Base-by-base conservation (phyloP, 768 basidiomycete genomes). In the Tephrocybe rancida region DNA sequence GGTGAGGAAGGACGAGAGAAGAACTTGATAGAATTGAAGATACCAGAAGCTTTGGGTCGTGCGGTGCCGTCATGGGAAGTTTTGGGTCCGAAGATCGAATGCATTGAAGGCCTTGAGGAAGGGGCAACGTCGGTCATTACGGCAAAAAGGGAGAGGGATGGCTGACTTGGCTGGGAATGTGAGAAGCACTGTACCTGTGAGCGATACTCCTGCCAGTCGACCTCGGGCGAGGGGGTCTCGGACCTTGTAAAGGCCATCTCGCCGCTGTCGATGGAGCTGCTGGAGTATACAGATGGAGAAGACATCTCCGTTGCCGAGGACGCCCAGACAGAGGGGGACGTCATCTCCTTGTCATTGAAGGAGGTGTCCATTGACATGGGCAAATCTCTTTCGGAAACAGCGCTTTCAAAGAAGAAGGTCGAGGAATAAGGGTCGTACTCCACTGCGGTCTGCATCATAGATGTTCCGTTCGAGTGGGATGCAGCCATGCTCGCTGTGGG, bases 381-480 rank as follows among this genome's bases (percentile, higher is more conserved):
- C 22, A 77, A 65, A 25, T 63, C 58, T 59, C 70, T 72, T 14
- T 70, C 55, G 16, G 76, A 74, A 32, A 72, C 65, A 2, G 79
- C 73, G 32, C 76, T 79, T 49, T 73, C 72, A 49, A 83, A 68
- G 60, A 79, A 84, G 58, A 80, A 84, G 50, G 81, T 79, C 1
- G 83, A 83, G 16, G 80, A 77, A 60, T 82, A 84, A 11, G 79
- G 76, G 49, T 81, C 84, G 50, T 81, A 79, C 67, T 89, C 88
- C 44, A 88, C 81, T 34, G 88, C 88, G 18, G 88, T 90, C 54
- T 86, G 87, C 87, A 90, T 88, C 58, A 77, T 75, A 24, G 86
- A 86, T 27, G 85, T 84, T 16, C 74, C 71, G 32, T 81, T 77
- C 13, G 81, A 81, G 54, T 61, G 74, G 38, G 75, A 78, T 18